Conservation (phyloP, 345 rosid species). For the Murraya koenigii region DNA sequence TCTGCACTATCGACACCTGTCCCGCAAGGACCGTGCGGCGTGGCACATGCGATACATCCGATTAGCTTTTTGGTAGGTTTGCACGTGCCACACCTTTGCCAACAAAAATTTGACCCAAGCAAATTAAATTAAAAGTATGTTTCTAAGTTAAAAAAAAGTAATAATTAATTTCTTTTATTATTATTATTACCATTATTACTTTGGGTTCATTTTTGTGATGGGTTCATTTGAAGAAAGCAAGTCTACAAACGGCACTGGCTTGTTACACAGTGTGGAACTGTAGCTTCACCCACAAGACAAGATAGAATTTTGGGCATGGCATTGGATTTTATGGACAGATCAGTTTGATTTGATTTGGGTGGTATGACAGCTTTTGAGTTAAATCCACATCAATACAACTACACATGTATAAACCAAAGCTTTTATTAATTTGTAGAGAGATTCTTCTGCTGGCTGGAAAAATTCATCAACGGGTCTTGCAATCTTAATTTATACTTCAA, state of each 20-base stretch:
- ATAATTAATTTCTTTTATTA: too few relatives aligned
- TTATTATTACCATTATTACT: too few relatives aligned
- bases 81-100: conserved; percentile 29
- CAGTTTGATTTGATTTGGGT: too few relatives aligned
- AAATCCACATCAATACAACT: neutral
- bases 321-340: neutral
- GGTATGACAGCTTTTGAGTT: neutral
- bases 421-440: neutral
- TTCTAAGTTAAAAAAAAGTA: too few relatives aligned
- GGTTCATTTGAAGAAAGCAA: neutral
- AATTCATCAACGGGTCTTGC: too few relatives aligned
- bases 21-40: conserved; percentile 22
- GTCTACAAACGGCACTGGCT: conserved; percentile 13
- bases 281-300: neutral
- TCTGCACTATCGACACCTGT: conserved; percentile 26
- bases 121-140: neutral
- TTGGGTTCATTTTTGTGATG: neutral
- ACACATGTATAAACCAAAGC: too few relatives aligned
- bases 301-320: neutral
- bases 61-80: neutral
- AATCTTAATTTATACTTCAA: neutral
- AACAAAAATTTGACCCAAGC: conserved; percentile 2
- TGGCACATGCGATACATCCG: conserved; percentile 28
- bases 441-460: neutral
- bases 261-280: neutral